phyloP scores from a whole-genome alignment of 148 eudicot genomes.

The Rheum nobile region DNA sequence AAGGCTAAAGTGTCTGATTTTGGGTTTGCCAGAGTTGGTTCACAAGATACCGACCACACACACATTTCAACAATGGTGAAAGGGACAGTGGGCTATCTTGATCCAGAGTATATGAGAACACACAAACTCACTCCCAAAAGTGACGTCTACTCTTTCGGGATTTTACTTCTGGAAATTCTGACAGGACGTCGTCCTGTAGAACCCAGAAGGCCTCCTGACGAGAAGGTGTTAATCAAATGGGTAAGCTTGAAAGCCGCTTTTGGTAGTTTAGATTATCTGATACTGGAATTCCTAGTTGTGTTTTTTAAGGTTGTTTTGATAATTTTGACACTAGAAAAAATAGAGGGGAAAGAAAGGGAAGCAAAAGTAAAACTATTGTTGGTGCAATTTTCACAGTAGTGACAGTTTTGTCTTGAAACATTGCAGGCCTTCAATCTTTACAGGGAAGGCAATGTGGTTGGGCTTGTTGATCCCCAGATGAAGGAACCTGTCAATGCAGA shows the following conservation, averaged over 20 bases:
- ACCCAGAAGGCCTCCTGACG: conserved; percentile 43
- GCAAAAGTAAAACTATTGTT: neutral
- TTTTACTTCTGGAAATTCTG: conserved; percentile 65
- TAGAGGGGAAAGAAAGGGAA: too few species aligned
- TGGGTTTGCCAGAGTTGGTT: conserved; percentile 89
- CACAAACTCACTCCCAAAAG: conserved; percentile 81
- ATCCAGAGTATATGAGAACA: conserved; percentile 97
- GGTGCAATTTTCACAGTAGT: neutral
- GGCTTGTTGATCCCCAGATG: conserved; percentile 60
- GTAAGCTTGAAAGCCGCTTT: conserved; percentile 26
- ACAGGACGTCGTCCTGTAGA: conserved; percentile 96
- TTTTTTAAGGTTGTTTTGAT: too few species aligned
- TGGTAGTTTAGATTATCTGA: neutral
- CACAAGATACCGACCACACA: conserved; percentile 55
- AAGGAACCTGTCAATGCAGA: conserved; percentile 36
- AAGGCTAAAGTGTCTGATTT: conserved; percentile 97
- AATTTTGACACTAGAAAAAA: too few species aligned
- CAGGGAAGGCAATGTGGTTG: conserved; percentile 44
- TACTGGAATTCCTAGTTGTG: too few species aligned
- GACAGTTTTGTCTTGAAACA: neutral
- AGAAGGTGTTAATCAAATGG: conserved; percentile 81
- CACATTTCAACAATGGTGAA: conserved; percentile 87
- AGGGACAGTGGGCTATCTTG: conserved; percentile 96
- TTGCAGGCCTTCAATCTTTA: conserved; percentile 56
- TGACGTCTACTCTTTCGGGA: conserved; percentile 92